phyloP scores from a whole-genome alignment of 108 stramenopile species.

The Fragilaria crotonensis region DNA sequence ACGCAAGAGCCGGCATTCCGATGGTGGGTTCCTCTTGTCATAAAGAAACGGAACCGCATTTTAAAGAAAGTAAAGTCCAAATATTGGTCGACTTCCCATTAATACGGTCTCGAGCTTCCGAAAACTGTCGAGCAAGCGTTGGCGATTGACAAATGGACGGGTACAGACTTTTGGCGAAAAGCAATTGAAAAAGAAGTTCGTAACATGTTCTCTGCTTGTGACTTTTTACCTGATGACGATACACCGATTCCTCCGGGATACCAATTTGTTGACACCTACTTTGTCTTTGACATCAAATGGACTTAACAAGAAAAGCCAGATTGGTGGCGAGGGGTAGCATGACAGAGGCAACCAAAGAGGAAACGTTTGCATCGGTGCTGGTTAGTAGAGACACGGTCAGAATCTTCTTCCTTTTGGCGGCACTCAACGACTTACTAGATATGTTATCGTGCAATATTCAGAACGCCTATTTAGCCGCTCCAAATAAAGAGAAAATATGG shows the following conservation, averaged over 20 bases:
- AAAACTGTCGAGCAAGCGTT: constrained; percentile 2
- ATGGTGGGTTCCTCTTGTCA: too few relatives aligned
- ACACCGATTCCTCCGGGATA: neutral
- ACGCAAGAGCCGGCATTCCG: too few relatives aligned
- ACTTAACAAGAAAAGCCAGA: neutral
- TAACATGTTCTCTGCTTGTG: neutral
- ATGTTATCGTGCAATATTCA: constrained; percentile 16
- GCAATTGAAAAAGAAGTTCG: constrained; percentile 4
- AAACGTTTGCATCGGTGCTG: constrained; percentile 16
- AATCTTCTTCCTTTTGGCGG: too few relatives aligned
- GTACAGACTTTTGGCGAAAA: constrained; percentile 6
- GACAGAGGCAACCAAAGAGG: too few relatives aligned
- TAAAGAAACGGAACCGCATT: too few relatives aligned
- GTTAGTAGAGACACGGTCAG: constrained; percentile 22
- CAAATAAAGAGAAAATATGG: constrained; percentile 14
- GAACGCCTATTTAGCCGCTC: constrained; percentile 16
- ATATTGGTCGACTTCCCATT: too few relatives aligned
- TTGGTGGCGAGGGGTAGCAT: too few relatives aligned
- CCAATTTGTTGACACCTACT: neutral
- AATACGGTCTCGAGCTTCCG: too few relatives aligned
- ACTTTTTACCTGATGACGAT: neutral
- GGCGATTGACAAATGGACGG: constrained; percentile 7
- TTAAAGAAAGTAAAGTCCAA: too few relatives aligned
- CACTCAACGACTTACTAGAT: constrained; percentile 6
- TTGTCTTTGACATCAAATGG: constrained; percentile 17